Evolutionary conservation across 805 yeast genomes (phyloP).

Genomic region (Kuraishia piskuri): DNA sequence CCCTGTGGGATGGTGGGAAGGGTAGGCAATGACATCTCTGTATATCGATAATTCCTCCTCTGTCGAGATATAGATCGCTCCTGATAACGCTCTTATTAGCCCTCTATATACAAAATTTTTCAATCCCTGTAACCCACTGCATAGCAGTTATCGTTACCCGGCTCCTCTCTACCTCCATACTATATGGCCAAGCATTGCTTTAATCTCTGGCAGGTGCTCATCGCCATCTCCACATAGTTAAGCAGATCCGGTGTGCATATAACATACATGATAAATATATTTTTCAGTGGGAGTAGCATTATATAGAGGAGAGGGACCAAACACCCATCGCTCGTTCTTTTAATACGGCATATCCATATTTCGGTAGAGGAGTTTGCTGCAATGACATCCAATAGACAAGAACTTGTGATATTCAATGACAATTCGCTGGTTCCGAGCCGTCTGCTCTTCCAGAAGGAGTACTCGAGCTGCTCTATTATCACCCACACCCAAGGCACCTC

Average conservation of each 20-base stretch:
- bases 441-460: slow-evolving; percentile 8
- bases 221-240: too few relatives aligned
- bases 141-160: background rate
- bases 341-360: too few relatives aligned
- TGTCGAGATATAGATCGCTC: background rate
- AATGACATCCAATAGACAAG: slow-evolving; percentile 31
- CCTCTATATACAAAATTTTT: background rate
- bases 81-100: background rate
- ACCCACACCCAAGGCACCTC: slow-evolving; percentile 44
- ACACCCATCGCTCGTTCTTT: too few relatives aligned
- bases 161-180: background rate
- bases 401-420: slow-evolving; percentile 43
- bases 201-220: too few relatives aligned
- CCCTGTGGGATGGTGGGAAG: slow-evolving; percentile 33
- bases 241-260: too few relatives aligned
- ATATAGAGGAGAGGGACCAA: too few relatives aligned
- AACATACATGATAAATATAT: too few relatives aligned
- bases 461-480: slow-evolving; percentile 17
- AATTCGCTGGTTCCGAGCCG: slow-evolving; percentile 31
- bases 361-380: background rate
- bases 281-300: too few relatives aligned
- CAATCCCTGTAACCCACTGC: background rate
- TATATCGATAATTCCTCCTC: background rate
- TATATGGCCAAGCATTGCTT: too few relatives aligned
- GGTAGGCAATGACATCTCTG: slow-evolving; percentile 34